Evolutionary conservation across 371 early-diverging fungal species (phyloP), one percentile per base, ranked within the genome.

Genomic region (Ordospora colligata): DNA sequence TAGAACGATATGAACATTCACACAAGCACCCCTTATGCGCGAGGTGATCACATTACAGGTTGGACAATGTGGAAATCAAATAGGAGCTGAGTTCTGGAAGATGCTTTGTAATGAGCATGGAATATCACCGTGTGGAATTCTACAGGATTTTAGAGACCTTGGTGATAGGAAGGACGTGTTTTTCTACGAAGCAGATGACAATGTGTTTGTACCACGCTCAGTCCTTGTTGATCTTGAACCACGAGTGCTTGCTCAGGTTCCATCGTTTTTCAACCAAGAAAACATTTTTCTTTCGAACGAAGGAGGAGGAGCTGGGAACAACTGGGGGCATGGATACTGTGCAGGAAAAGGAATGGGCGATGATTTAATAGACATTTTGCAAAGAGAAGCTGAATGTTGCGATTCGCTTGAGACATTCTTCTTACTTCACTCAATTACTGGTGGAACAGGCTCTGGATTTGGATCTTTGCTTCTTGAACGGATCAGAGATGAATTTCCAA

Each of bases 1-100:
- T 2, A 19, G 19, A 58, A 32, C 23, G 17, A 58, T n/a, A 25
- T 58, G 27, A 27, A 37, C 14, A 58, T 2, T 19, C 58, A 7
- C 40, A 25, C 37, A 25, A 37, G 40, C 32, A 40, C 67, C 67
- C 64, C 32, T 8, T n/a, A 84, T 85, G 85, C 72, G 87, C 45
- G 94, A 93, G 87, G 89, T 93, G 75, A 91, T 95, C 65, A 93
- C 94, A 17, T 83, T 95, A 44, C 93, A 93, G 87, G 88, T 92
- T 12, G 95, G 95, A 12, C 95, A 95, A 86, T 94, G 94, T 83
- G 95, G 95, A 79, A 95, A 95, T 81, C 94, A 94, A 79, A 91
- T 95, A 77, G 95, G 93, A 70, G 89, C 88, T 73, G 91, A 92
- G 83, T 95, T 93, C 81, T 95, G 93, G 93, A 86, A 85, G 22